Evolutionary conservation across 306 rosid genomes (phyloP).

Genomic region (Acmispon strigosus): DNA sequence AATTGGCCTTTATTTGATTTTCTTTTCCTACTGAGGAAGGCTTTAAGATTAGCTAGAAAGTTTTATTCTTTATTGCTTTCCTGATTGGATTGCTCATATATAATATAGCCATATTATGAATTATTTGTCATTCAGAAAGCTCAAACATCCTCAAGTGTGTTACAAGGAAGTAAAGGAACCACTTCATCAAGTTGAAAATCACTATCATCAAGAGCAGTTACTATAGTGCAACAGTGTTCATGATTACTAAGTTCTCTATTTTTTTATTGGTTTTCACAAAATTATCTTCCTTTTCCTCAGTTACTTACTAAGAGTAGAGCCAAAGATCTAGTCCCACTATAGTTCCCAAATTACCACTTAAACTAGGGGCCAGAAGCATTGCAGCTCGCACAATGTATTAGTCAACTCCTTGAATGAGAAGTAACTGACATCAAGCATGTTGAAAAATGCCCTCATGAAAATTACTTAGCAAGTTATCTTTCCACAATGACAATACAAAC

Average conservation of each 20-base stretch:
- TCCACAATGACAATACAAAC: neutral
- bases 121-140: neutral
- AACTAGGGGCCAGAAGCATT: neutral
- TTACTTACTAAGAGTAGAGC: neutral
- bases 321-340: neutral
- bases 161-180: neutral
- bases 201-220: neutral
- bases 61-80: neutral
- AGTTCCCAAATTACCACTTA: neutral
- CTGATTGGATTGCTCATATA: neutral
- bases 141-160: neutral
- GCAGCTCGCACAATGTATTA: neutral
- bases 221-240: neutral
- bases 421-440: neutral
- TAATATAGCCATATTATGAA: neutral
- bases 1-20: neutral
- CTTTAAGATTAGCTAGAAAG: neutral
- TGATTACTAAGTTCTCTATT: neutral
- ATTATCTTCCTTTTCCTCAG: neutral
- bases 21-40: neutral
- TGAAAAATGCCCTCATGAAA: neutral
- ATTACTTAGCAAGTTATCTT: neutral
- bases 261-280: neutral
- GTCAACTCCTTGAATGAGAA: neutral
- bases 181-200: constrained; percentile 5